phyloP scores from a whole-genome alignment of 257 asterid genomes.

The Solanum chmielewskii region DNA sequence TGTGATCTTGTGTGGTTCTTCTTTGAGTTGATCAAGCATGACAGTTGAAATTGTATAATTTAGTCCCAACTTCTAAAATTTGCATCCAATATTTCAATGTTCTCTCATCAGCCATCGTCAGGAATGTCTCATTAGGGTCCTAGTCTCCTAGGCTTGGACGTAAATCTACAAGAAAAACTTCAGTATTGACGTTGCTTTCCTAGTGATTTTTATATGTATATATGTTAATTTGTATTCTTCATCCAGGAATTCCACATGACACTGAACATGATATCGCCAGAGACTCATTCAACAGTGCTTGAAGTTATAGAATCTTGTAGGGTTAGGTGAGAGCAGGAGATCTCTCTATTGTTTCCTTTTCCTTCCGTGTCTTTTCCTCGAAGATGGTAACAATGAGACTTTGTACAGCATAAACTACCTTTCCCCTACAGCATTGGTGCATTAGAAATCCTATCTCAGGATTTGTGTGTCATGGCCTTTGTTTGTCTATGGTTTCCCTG shows the following conservation, averaged over 20 bases:
- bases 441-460: conserved; percentile 6
- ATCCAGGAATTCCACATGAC: conserved; percentile 66
- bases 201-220: background rate
- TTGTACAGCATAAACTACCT: background rate
- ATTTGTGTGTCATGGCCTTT: background rate
- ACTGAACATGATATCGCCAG: conserved; percentile 65
- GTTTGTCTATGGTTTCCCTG: conserved; percentile 1
- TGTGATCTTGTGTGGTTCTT: conserved; percentile 9
- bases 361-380: background rate
- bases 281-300: conserved; percentile 56
- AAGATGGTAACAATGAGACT: background rate
- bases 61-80: background rate
- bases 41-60: background rate
- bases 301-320: conserved; percentile 79
- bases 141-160: background rate
- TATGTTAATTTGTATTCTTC: background rate
- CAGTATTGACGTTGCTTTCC: background rate
- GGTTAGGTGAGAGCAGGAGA: conserved; percentile 31
- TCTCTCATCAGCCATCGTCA: background rate
- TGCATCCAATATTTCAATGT: background rate
- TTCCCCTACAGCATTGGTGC: background rate
- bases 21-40: background rate
- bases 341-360: background rate
- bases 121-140: background rate
- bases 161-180: background rate